These are phyloP conservation scores for Suhomyces panamericanus DNA, from an alignment of 1,139 yeast genomes.

Conservation along the genomic window DNA sequence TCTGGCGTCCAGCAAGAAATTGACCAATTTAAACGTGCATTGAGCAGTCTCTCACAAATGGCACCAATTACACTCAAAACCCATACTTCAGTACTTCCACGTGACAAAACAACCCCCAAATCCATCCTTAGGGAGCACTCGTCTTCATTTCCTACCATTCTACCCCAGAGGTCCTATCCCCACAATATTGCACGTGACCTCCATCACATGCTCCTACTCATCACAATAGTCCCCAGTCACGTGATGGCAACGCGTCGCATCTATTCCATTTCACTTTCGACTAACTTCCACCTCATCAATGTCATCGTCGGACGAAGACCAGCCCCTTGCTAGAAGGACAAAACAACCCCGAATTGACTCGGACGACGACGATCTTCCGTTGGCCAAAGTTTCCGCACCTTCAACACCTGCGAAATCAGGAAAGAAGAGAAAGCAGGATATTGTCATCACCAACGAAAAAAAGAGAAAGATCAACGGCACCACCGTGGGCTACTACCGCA, in stretches of 20 bases:
- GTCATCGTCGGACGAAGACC: slow-evolving; percentile 11
- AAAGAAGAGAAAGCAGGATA: slow-evolving; percentile 5
- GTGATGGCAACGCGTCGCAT: neutral
- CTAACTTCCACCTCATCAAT: slow-evolving; percentile 1
- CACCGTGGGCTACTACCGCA: neutral
- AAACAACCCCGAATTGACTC: slow-evolving; percentile 6
- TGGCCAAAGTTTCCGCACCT: slow-evolving; percentile 7
- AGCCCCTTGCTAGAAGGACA: slow-evolving; percentile 7
- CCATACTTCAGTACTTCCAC: too few relatives aligned
- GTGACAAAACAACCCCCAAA: too few relatives aligned
- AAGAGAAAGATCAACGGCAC: slow-evolving; percentile 8
- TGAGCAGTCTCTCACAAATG: too few relatives aligned
- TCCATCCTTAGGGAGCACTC: too few relatives aligned
- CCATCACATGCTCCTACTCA: neutral
- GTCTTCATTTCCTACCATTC: too few relatives aligned
- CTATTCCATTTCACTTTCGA: neutral
- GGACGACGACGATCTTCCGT: slow-evolving; percentile 16
- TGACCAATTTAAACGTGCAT: too few relatives aligned
- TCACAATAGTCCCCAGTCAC: neutral
- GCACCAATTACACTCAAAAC: too few relatives aligned
- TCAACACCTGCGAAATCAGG: neutral
- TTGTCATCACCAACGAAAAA: slow-evolving; percentile 7
- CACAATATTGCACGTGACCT: neutral
- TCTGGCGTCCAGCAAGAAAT: too few relatives aligned
- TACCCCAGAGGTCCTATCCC: neutral